Base-by-base conservation (phyloP, 345 rosid genomes). In the Crucihimalaya himalaica region DNA sequence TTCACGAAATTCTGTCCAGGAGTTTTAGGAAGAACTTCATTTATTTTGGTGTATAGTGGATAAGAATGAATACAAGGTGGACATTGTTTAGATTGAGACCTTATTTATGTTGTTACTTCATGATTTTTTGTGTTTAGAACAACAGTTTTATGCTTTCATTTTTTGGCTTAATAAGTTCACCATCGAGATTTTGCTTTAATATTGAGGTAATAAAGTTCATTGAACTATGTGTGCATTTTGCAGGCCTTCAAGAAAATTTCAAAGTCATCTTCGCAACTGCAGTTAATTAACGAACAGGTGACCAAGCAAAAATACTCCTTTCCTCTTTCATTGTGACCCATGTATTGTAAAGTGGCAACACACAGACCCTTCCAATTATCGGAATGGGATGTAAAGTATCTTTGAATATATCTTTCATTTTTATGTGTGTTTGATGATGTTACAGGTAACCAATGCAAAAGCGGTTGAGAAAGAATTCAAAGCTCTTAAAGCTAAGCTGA, bases 261-360 rank as follows among this genome's bases (percentile, higher is more conserved):
- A 59, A 90, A 92, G 91, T 88, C 86, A 70, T 78, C 84, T 19
- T 74, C 79, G 66, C 90, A 81, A 80, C 86, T 92, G 89, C 90
- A 90, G 81, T 73, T 84, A 63, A 83, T 90, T 52, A 80, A 84
- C 21, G 94, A 92, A 81, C 91, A 90, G 92, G 99, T 90, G 66
- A 45, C 74, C 61, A 42, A 45, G 34, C 3, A 55, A 47, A 14
- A 19, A 2, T 1, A 8, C 2, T 20, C 9, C 4, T 18, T n/a
- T 45, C 8, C 63, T 55, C 75, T 70, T 70, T 65, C 50, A 18
- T 42, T 58, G 14, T 63, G 54, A 46, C 37, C 27, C 20, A 55
- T 54, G 34, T 7, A 21, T 48, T 43, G 45, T 6, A 62, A 52
- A 72, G 35, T 39, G 46, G 16, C 51, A 72, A 62, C 62, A 8